phyloP scores from a whole-genome alignment of 2,329 filamentous ascomycete genomes.

The Colletotrichum horii region DNA sequence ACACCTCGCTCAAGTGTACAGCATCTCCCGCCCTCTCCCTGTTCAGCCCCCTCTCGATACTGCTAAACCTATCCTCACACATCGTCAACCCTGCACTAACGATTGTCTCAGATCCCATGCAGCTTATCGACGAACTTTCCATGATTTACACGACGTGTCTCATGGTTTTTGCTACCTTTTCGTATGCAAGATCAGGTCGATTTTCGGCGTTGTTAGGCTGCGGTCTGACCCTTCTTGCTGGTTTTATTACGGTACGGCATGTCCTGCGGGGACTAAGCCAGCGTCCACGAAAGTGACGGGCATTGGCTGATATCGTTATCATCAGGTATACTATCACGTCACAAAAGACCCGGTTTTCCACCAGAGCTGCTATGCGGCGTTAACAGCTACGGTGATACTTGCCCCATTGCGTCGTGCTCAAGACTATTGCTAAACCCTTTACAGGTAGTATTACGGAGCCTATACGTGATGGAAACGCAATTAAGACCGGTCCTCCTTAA shows the following conservation, averaged over 20 bases:
- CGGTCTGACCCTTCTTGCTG: conserved; percentile 58
- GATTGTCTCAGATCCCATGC: conserved; percentile 56
- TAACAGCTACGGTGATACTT: conserved; percentile 62
- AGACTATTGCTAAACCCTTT: not conserved
- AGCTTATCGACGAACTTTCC: conserved; percentile 63
- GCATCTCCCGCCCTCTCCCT: not conserved
- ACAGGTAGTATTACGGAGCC: conserved; percentile 70
- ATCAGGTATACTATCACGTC: conserved; percentile 68
- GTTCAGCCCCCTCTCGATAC: not conserved
- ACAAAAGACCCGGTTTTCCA: conserved; percentile 85
- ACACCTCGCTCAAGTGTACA: conserved; percentile 61
- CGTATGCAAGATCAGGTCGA: conserved; percentile 62
- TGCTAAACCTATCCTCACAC: not conserved
- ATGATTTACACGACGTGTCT: conserved; percentile 66
- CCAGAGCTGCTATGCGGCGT: conserved; percentile 76
- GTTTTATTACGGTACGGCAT: conserved; percentile 73
- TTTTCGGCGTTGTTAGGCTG: conserved; percentile 61
- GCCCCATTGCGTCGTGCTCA: not conserved
- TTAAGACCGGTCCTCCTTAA: conserved; percentile 51
- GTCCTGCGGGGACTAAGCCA: not conserved
- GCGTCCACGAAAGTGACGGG: not conserved
- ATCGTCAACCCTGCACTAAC: not conserved
- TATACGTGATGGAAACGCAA: conserved; percentile 72
- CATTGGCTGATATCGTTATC: not conserved
- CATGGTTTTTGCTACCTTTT: conserved; percentile 72